Evolutionary conservation across 495 filamentous ascomycete species (phyloP).

Genomic region (Thozetella sp.): DNA sequence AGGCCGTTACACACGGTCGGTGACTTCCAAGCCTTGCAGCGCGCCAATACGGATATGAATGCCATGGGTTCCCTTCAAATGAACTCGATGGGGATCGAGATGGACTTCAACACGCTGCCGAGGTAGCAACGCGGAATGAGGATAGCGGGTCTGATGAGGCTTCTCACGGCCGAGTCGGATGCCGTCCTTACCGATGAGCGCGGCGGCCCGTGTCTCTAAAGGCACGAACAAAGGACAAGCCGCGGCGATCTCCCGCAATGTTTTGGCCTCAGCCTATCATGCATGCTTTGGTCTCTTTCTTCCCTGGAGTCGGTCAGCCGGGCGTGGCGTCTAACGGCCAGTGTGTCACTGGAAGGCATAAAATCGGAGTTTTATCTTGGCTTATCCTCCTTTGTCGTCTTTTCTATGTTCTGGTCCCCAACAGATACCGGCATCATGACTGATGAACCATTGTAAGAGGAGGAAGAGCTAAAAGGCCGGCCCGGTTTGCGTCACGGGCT

Average conservation of each 20-base stretch:
- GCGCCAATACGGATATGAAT: conserved; percentile 39
- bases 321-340: neutral
- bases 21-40: conserved; percentile 46
- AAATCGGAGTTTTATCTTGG: neutral
- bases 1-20: conserved; percentile 41
- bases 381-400: neutral
- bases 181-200: neutral
- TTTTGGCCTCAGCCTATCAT: too few relatives aligned
- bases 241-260: too few relatives aligned
- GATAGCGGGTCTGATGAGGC: conserved; percentile 1
- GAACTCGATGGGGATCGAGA: conserved; percentile 23
- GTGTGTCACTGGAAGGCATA: neutral
- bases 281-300: neutral
- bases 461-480: neutral
- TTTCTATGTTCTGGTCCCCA: neutral
- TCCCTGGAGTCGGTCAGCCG: neutral
- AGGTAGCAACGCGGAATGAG: conserved; percentile 22
- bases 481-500: too few relatives aligned
- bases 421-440: neutral
- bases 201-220: neutral
- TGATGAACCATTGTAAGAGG: neutral
- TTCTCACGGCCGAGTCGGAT: neutral
- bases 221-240: too few relatives aligned
- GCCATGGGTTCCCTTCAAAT: conserved; percentile 36
- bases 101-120: conserved; percentile 32